Evolutionary conservation across 306 rosid species (phyloP).

Genomic region (Mucuna pruriens): DNA sequence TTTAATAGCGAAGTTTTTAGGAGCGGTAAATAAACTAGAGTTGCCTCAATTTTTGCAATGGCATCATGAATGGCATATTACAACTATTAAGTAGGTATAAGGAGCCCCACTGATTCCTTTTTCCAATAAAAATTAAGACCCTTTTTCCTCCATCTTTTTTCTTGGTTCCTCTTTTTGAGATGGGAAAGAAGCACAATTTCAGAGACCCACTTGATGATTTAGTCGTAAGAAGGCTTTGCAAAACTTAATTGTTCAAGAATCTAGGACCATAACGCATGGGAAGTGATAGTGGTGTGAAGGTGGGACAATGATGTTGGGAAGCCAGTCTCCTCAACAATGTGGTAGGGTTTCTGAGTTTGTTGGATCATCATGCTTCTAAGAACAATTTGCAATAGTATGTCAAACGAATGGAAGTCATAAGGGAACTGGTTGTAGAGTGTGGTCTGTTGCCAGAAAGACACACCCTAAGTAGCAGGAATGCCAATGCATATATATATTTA

Average conservation of each 20-base stretch:
- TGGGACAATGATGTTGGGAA: slow-evolving; percentile 32
- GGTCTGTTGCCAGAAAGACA: slow-evolving; percentile 3
- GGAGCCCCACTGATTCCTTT: neutral
- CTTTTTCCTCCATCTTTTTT: slow-evolving; percentile 25
- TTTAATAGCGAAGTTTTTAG: neutral
- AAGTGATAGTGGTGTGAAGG: slow-evolving; percentile 31
- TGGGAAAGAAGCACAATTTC: slow-evolving; percentile 39
- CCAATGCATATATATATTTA: neutral
- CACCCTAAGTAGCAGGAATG: neutral
- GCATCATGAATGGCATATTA: neutral
- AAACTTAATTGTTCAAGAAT: slow-evolving; percentile 40
- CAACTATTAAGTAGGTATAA: neutral
- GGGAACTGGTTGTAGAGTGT: neutral
- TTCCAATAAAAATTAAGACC: neutral
- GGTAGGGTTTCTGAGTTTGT: slow-evolving; percentile 33
- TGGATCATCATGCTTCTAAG: neutral
- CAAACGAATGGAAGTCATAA: slow-evolving; percentile 11
- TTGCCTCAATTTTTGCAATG: neutral
- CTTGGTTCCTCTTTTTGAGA: slow-evolving; percentile 40
- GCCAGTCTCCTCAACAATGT: slow-evolving; percentile 35
- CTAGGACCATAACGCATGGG: slow-evolving; percentile 46
- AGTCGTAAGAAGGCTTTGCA: slow-evolving; percentile 29
- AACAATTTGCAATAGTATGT: slow-evolving; percentile 5
- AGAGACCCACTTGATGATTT: slow-evolving; percentile 41
- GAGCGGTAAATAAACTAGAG: too few species aligned